Conservation (phyloP, 2,329 filamentous ascomycete genomes). For the Trichophyton verrucosum region DNA sequence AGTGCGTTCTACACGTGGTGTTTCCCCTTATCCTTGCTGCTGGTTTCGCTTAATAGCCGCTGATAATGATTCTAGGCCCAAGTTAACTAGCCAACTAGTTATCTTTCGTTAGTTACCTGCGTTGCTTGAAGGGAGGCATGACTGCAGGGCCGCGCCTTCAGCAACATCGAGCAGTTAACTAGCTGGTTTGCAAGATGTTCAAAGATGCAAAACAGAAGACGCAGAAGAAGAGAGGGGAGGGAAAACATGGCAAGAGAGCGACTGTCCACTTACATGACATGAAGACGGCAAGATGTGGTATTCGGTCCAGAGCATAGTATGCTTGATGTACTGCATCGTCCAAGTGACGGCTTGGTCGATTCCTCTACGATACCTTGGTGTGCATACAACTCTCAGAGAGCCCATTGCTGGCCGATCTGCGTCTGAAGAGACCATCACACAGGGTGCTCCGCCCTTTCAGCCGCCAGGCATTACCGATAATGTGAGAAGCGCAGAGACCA, state of each 20-base stretch:
- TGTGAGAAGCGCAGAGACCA: neutral
- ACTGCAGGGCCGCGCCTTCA: neutral
- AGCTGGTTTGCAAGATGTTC: neutral
- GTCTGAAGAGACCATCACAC: neutral
- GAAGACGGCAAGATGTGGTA: neutral
- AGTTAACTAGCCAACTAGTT: too few relatives aligned
- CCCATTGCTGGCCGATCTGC: neutral
- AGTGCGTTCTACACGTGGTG: neutral
- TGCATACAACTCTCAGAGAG: neutral
- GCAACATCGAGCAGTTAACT: neutral
- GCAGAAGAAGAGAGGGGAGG: neutral
- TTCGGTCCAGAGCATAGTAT: neutral
- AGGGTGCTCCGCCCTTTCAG: neutral
- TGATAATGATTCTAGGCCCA: neutral
- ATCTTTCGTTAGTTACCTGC: neutral
- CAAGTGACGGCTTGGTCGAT: neutral
- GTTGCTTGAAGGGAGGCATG: neutral
- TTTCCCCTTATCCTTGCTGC: neutral
- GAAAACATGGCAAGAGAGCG: neutral
- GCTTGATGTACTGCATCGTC: neutral
- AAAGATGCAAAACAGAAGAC: neutral
- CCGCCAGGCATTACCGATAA: neutral
- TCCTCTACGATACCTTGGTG: neutral
- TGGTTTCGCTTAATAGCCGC: neutral
- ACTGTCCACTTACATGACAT: neutral